These are phyloP conservation scores for Capronia americana DNA, from an alignment of 2,329 filamentous ascomycete genomes.

Conservation along the genomic window DNA sequence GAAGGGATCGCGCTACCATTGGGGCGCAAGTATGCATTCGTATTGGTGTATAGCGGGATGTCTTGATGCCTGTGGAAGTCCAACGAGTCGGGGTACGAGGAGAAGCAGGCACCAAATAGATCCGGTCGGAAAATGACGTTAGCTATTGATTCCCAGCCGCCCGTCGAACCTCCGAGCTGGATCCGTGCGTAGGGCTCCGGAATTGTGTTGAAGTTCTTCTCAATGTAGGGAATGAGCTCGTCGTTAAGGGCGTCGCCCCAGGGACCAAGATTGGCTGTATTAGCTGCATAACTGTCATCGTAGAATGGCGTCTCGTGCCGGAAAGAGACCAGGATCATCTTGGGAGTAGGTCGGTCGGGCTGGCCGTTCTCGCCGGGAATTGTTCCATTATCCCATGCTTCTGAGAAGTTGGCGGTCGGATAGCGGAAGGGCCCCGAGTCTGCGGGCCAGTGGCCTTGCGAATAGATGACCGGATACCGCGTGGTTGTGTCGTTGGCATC, in stretches of 20 bases:
- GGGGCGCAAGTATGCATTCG: constrained; percentile 21
- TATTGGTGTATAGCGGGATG: constrained; percentile 24
- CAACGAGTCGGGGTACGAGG: constrained; percentile 26
- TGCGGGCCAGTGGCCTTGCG: constrained; percentile 27
- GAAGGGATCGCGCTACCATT: constrained; percentile 25
- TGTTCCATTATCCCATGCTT: constrained; percentile 24
- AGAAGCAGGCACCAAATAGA: constrained; percentile 28
- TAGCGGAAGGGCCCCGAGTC: constrained; percentile 19
- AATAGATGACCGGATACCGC: constrained; percentile 29
- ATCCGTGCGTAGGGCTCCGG: constrained; percentile 27
- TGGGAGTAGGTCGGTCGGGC: constrained; percentile 17
- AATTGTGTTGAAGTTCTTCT: constrained; percentile 27
- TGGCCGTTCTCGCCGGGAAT: constrained; percentile 11
- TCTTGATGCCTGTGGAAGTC: constrained; percentile 29
- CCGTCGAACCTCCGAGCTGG: constrained; percentile 27
- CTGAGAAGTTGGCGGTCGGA: constrained; percentile 26
- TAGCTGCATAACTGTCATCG: neutral
- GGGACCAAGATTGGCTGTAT: neutral
- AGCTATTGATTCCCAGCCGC: constrained; percentile 26
- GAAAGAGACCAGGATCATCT: neutral
- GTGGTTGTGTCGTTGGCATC: constrained; percentile 22
- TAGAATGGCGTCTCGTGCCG: neutral
- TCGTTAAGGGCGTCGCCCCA: constrained; percentile 13
- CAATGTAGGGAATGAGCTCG: constrained; percentile 27
- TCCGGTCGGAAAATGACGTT: constrained; percentile 27